Evolutionary conservation across 306 rosid species (phyloP).

Genomic region (Malus sylvestris): DNA sequence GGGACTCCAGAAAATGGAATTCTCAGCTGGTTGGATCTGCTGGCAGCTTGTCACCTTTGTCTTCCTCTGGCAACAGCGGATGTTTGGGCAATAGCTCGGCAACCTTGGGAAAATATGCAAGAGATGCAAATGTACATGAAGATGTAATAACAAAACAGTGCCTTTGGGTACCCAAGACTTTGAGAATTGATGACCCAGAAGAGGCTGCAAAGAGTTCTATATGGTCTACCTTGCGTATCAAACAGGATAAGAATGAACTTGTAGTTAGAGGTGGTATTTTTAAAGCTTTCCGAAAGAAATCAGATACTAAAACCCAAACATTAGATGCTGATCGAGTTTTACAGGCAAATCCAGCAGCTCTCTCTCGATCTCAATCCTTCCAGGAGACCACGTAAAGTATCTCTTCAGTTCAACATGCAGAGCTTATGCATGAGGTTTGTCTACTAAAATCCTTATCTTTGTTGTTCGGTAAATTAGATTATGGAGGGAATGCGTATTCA

Average conservation of each 20-base stretch:
- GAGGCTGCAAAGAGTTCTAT: constrained; percentile 59
- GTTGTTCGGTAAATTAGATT: constrained; percentile 7
- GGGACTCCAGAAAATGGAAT: constrained; percentile 27
- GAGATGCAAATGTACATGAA: constrained; percentile 32
- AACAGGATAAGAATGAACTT: constrained; percentile 29
- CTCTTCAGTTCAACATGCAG: neutral
- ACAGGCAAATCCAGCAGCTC: constrained; percentile 57
- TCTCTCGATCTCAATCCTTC: constrained; percentile 45
- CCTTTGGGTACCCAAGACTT: constrained; percentile 65
- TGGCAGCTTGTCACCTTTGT: constrained; percentile 32
- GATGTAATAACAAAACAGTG: constrained; percentile 29
- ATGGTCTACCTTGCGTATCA: constrained; percentile 46
- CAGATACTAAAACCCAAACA: constrained; percentile 17
- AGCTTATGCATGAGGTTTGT: neutral
- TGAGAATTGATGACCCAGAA: constrained; percentile 49
- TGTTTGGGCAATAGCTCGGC: constrained; percentile 34
- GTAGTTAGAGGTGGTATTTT: constrained; percentile 41
- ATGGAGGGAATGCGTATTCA: constrained; percentile 9
- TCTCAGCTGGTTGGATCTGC: constrained; percentile 19
- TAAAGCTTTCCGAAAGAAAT: constrained; percentile 43
- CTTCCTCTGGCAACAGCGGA: constrained; percentile 22
- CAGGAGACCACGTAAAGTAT: constrained; percentile 31
- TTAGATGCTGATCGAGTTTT: constrained; percentile 36
- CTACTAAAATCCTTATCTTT: constrained; percentile 4
- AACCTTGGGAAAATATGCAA: constrained; percentile 52